These are phyloP conservation scores for Massarina eburnea DNA, from an alignment of 2,329 filamentous ascomycete species.

Conservation along the genomic window DNA sequence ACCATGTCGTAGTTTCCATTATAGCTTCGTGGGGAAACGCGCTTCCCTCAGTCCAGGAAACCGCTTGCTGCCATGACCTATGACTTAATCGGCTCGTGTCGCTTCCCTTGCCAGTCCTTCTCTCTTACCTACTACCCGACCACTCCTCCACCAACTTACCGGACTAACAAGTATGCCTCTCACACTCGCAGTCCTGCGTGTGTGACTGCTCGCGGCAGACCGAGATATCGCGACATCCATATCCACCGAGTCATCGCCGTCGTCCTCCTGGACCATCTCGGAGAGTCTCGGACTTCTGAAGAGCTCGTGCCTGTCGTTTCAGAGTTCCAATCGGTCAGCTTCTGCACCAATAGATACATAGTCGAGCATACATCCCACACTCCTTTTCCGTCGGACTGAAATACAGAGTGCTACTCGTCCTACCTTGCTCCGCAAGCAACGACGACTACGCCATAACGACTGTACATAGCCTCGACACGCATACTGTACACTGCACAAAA, in stretches of 20 bases:
- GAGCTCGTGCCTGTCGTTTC: not conserved
- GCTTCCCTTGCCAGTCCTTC: not conserved
- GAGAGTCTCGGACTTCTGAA: not conserved
- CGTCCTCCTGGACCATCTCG: not conserved
- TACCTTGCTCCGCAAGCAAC: conserved; percentile 8
- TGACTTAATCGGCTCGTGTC: not conserved
- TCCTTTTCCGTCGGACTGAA: conserved; percentile 11
- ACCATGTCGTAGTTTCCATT: not conserved
- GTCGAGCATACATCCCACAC: not conserved
- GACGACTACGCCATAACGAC: not conserved
- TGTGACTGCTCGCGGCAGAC: not conserved
- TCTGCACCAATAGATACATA: not conserved
- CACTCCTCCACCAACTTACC: not conserved
- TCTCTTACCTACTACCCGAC: not conserved
- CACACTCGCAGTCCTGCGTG: not conserved
- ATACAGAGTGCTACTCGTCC: conserved; percentile 4
- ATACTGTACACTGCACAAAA: not conserved
- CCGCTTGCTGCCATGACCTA: not conserved
- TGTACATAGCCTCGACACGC: conserved; percentile 4
- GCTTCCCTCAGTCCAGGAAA: not conserved
- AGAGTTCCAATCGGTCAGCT: not conserved
- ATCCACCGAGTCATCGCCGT: not conserved
- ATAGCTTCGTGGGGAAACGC: not conserved
- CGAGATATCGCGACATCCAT: not conserved
- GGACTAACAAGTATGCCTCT: not conserved